Evolutionary conservation across 495 filamentous ascomycete genomes (phyloP).

Genomic region (Astrothelium subdiscretum): DNA sequence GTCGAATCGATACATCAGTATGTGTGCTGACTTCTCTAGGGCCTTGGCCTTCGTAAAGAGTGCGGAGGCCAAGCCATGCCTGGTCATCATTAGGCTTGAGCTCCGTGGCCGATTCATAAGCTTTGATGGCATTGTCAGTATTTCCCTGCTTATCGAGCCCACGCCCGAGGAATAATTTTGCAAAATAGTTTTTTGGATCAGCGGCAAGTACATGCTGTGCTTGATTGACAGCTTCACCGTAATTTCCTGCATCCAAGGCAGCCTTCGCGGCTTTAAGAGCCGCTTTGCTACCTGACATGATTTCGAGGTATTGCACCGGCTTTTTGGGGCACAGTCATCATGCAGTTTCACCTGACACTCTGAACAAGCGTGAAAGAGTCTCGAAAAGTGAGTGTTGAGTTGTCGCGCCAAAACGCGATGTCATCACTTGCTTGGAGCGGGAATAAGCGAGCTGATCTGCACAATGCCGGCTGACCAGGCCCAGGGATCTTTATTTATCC

Average conservation of each 20-base stretch:
- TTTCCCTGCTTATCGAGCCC: slow-evolving; percentile 63
- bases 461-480: too few species aligned
- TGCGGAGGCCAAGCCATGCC: slow-evolving; percentile 85
- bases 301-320: background rate
- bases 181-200: slow-evolving; percentile 74
- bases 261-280: slow-evolving; percentile 73
- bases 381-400: background rate
- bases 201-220: slow-evolving; percentile 53
- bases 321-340: background rate
- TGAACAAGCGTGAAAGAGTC: too few species aligned
- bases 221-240: slow-evolving; percentile 56
- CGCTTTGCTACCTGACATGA: slow-evolving; percentile 55
- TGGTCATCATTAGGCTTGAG: slow-evolving; percentile 51
- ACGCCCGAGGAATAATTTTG: slow-evolving; percentile 74
- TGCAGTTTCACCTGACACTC: too few species aligned
- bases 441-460: background rate
- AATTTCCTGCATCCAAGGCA: slow-evolving; percentile 70
- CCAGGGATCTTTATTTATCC: too few species aligned
- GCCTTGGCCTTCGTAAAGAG: slow-evolving; percentile 68
- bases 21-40: slow-evolving; percentile 59
- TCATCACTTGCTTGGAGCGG: background rate
- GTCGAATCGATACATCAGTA: slow-evolving; percentile 52
- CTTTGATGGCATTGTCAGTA: slow-evolving; percentile 55
- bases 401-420: background rate
- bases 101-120: slow-evolving; percentile 63